Percentiles rank a stretch among this genome's conserved stretches.
Evolutionary conservation across 768 basidiomycete genomes (phyloP).

Genomic region (Tulasnella sp.): DNA sequence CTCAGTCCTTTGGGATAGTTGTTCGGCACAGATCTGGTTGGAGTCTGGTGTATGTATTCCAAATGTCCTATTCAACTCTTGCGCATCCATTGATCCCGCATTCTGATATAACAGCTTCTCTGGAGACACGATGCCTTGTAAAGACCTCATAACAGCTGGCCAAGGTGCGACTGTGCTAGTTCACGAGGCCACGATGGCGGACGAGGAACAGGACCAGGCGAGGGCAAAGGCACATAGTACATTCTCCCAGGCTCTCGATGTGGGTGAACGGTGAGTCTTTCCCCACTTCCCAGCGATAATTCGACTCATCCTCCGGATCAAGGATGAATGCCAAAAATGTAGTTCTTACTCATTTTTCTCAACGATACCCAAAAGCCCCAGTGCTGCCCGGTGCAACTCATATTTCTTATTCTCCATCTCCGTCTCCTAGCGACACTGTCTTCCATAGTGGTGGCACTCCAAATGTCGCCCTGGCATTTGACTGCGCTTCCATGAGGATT

Average conservation of each 20-base stretch:
- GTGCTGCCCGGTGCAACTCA: slow-evolving; percentile 34
- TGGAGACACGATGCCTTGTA: slow-evolving; percentile 74
- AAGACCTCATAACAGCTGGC: slow-evolving; percentile 52
- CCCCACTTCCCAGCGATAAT: neutral
- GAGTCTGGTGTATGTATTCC: slow-evolving; percentile 54
- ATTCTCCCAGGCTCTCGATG: slow-evolving; percentile 70
- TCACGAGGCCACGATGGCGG: slow-evolving; percentile 88
- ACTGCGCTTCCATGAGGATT: slow-evolving; percentile 56
- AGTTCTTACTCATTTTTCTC: slow-evolving; percentile 92
- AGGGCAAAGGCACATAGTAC: slow-evolving; percentile 75
- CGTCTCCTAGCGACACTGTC: too few relatives aligned
- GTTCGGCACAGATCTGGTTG: slow-evolving; percentile 58
- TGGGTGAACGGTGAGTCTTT: slow-evolving; percentile 49
- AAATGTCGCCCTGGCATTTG: slow-evolving; percentile 64
- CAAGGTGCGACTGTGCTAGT: slow-evolving; percentile 65
- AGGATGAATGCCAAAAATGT: slow-evolving; percentile 80
- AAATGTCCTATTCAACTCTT: neutral
- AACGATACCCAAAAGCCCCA: slow-evolving; percentile 82
- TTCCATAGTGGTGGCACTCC: slow-evolving; percentile 27
- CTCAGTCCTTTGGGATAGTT: slow-evolving; percentile 53
- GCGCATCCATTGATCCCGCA: neutral
- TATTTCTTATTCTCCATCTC: slow-evolving; percentile 6
- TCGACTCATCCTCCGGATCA: neutral
- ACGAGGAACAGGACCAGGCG: slow-evolving; percentile 67
- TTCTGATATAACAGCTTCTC: slow-evolving; percentile 52